These are phyloP conservation scores for Vitis hybrid DNA, from an alignment of 177 flowering plant species.

Conservation along the genomic window DNA sequence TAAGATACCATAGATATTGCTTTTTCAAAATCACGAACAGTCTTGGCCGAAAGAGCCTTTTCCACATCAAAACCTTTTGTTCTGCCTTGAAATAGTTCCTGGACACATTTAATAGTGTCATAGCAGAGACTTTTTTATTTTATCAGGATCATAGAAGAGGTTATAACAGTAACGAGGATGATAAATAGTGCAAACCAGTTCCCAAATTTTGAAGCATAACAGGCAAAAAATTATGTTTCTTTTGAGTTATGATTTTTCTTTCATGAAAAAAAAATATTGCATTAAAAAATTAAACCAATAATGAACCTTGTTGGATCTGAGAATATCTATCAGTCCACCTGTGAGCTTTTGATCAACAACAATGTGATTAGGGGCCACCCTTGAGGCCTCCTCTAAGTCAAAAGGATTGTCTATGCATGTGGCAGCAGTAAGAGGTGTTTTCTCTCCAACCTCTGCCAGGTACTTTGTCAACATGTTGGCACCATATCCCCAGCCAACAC, in stretches of 20 bases:
- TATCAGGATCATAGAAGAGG: too few species aligned
- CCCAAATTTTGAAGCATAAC: not conserved
- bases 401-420: constrained; percentile 92
- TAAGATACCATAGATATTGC: constrained; percentile 84
- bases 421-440: constrained; percentile 89
- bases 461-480: constrained; percentile 97
- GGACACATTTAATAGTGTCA: constrained; percentile 12
- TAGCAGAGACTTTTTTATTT: too few species aligned
- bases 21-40: constrained; percentile 83
- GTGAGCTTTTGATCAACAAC: constrained; percentile 56
- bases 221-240: too few species aligned
- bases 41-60: constrained; percentile 63
- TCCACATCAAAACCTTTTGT: constrained; percentile 76
- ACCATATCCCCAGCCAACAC: constrained; percentile 92
- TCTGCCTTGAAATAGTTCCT: constrained; percentile 93
- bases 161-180: not conserved
- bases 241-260: not conserved
- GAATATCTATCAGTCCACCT: constrained; percentile 70
- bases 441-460: constrained; percentile 82
- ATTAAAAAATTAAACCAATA: not conserved
- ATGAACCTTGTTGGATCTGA: constrained; percentile 76
- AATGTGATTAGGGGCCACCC: constrained; percentile 46
- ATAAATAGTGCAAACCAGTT: not conserved
- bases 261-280: not conserved
- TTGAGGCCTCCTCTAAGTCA: constrained; percentile 79